phyloP scores from a whole-genome alignment of 176 grass and related monocot species.

The Secale cereale region DNA sequence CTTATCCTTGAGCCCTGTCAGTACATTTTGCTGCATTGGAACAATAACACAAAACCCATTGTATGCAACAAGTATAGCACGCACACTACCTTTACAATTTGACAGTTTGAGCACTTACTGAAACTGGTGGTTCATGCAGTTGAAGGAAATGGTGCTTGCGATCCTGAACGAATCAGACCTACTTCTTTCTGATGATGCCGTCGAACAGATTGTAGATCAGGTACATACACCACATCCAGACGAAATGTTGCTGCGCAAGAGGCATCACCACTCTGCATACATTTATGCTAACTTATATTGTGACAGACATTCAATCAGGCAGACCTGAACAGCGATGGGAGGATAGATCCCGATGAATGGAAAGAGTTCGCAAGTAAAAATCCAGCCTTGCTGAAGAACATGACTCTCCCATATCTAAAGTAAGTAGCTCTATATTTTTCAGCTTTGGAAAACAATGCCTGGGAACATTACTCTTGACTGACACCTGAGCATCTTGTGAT shows the following conservation, averaged over 20 bases:
- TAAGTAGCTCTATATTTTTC: slow-evolving; percentile 28
- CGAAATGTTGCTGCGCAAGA: neutral
- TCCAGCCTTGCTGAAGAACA: slow-evolving; percentile 68
- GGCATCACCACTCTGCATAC: neutral
- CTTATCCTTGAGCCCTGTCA: neutral
- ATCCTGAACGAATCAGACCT: slow-evolving; percentile 80
- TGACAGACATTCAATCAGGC: slow-evolving; percentile 69
- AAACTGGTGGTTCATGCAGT: slow-evolving; percentile 28
- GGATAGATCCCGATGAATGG: slow-evolving; percentile 74
- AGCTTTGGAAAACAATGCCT: neutral
- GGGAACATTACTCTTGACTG: neutral
- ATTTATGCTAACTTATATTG: slow-evolving; percentile 15
- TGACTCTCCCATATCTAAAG: slow-evolving; percentile 79
- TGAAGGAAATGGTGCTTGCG: slow-evolving; percentile 92
- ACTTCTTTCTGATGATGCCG: slow-evolving; percentile 66
- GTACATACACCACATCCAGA: slow-evolving; percentile 43
- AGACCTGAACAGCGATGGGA: slow-evolving; percentile 59
- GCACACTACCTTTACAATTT: neutral
- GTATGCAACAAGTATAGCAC: neutral
- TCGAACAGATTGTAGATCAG: slow-evolving; percentile 79
- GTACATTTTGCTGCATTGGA: neutral
- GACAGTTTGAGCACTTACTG: neutral
- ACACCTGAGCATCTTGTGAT: neutral
- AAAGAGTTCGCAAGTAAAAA: slow-evolving; percentile 44
- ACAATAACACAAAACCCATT: neutral